Conservation (phyloP, 371 early-diverging fungal genomes). For the Mucor circinelloides region DNA sequence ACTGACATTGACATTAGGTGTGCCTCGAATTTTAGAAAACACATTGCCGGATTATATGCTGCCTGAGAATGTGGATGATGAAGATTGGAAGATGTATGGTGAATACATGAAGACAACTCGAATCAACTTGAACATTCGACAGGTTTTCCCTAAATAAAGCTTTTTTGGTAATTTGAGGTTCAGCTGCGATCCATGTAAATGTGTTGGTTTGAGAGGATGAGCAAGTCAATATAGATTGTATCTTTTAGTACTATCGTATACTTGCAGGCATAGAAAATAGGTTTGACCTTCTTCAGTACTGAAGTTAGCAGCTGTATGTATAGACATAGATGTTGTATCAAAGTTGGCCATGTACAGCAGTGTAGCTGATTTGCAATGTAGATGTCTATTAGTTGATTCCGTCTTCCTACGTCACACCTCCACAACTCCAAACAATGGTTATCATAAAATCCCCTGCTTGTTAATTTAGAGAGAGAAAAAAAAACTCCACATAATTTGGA, state of each 20-base stretch:
- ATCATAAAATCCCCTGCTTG: constrained; percentile 5
- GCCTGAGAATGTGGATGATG: constrained; percentile 17
- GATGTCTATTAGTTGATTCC: background rate
- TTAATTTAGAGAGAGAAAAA: background rate
- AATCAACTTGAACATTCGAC: constrained; percentile 79
- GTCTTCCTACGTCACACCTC: constrained; percentile 3
- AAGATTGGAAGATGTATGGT: constrained; percentile 61
- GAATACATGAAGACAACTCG: constrained; percentile 60
- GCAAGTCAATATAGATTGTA: background rate
- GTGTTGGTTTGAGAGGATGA: background rate
- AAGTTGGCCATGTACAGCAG: background rate
- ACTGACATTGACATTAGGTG: constrained; percentile 45
- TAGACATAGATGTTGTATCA: background rate
- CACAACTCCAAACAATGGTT: background rate
- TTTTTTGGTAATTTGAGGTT: background rate
- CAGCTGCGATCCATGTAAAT: background rate
- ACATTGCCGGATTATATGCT: constrained; percentile 64
- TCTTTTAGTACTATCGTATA: background rate
- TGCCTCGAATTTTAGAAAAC: constrained; percentile 72
- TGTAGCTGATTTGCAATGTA: background rate
- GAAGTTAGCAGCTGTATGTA: no score
- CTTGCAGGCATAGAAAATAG: background rate
- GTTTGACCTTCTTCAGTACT: no score
- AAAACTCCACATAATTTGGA: background rate
- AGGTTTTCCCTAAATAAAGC: constrained; percentile 47